Evolutionary conservation across 495 filamentous ascomycete species (phyloP), one percentile per base, ranked within the genome.

Genomic region (Talaromyces adpressus): DNA sequence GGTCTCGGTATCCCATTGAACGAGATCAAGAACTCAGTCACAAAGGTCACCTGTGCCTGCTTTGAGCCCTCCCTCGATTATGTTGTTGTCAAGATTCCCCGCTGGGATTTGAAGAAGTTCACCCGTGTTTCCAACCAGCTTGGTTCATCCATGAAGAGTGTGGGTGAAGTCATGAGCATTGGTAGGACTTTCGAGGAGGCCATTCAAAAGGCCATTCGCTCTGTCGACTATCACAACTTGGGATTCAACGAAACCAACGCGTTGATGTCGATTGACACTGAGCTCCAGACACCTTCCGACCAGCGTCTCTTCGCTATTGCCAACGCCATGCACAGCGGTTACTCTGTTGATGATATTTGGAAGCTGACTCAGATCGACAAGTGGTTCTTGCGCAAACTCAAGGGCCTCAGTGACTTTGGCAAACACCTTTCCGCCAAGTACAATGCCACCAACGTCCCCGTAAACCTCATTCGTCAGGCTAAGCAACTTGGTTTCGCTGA

Each of bases 41-140:
- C 94, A 25, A 94, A 96, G 78, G 89, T 90, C 41, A 98, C 94
- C 29, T 96, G 91, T 65, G 94, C 93, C 58, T 98, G 94, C 82
- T 98, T 98, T 76, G 94, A 98, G 73, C 94, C 94, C n/a, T 98
- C 94, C 2, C 83, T 98, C 0, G 94, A 98, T 73, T 98, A 98
- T 73, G 93, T 97, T 54, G 94, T 98, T 25, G 94, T 98, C 62
- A 98, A 98, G 83, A 98, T 98, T 77, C 94, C 94, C 20, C 85
- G 94, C 64, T 98, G 94, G 94, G 94, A 98, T 77, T 75, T 98
- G 65, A 98, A 98, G 82, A 98, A 98, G 76, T 98, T 98, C 77
- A 93, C 90, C 29, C 88, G 94, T 62, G 94, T 98, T 20, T 97
- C 93, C 7, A 97, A 92, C 3, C 86, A 92, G 75, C 87, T 98